phyloP scores from a whole-genome alignment of 208 protist species.

The Plasmodiophora brassicae region DNA sequence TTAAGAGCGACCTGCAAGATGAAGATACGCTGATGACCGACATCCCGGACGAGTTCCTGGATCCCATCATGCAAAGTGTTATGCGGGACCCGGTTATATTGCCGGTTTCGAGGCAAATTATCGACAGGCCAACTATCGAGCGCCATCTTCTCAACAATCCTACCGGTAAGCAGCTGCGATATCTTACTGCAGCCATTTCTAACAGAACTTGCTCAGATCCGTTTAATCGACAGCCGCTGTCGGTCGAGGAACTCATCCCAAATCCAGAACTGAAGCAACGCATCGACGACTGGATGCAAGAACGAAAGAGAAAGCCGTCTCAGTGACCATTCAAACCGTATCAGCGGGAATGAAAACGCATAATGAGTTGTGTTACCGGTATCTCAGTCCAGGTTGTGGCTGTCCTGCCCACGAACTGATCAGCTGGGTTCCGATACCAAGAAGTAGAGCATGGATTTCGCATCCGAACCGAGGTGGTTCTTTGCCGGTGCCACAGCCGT shows the following conservation, averaged over 20 bases:
- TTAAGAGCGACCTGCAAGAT: not conserved
- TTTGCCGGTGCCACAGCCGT: too few relatives aligned
- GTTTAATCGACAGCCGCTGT: not conserved
- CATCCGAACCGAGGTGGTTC: too few relatives aligned
- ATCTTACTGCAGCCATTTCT: not conserved
- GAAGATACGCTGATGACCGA: not conserved
- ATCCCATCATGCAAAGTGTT: constrained; percentile 24
- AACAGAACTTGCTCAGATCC: constrained; percentile 1
- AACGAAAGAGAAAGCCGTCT: not conserved
- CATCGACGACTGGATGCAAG: not conserved
- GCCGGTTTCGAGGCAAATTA: not conserved
- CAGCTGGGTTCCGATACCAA: too few relatives aligned
- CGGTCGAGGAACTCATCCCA: not conserved
- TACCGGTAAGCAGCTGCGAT: not conserved
- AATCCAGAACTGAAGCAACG: not conserved
- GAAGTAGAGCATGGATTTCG: too few relatives aligned
- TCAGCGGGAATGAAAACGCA: too few relatives aligned
- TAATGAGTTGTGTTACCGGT: too few relatives aligned
- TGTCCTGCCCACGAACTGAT: too few relatives aligned
- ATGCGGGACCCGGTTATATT: constrained; percentile 30
- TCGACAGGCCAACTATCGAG: not conserved
- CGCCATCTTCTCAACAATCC: constrained; percentile 22
- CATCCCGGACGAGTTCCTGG: constrained; percentile 7
- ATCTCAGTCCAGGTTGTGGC: too few relatives aligned
- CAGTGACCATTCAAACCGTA: too few relatives aligned